These are phyloP conservation scores for Boletus insuetus DNA, from an alignment of 768 basidiomycete genomes.

Conservation along the genomic window DNA sequence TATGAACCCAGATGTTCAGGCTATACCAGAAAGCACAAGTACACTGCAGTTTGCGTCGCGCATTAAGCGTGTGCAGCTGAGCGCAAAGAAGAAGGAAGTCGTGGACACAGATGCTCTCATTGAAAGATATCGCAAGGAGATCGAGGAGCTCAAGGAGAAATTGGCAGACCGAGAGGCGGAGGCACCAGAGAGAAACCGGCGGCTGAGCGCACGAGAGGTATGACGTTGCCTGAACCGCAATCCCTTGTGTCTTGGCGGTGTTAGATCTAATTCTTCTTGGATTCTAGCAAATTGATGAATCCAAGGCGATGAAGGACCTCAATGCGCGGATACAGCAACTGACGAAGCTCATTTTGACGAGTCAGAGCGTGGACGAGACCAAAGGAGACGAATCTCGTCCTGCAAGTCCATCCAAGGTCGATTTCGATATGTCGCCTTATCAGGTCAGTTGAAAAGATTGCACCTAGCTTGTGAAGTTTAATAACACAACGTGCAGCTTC, in stretches of 20 bases:
- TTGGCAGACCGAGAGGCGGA: slow-evolving; percentile 70
- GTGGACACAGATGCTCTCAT: slow-evolving; percentile 92
- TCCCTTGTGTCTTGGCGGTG: not conserved
- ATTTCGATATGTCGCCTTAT: slow-evolving; percentile 87
- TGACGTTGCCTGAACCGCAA: not conserved
- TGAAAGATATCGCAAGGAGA: slow-evolving; percentile 91
- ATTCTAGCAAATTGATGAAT: slow-evolving; percentile 75
- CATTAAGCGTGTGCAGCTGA: slow-evolving; percentile 84
- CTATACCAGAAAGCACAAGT: slow-evolving; percentile 80
- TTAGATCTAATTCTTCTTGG: not conserved
- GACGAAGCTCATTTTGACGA: slow-evolving; percentile 82
- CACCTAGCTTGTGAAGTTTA: not conserved
- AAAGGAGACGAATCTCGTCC: slow-evolving; percentile 73
- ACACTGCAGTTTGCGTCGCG: slow-evolving; percentile 90
- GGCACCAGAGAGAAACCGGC: slow-evolving; percentile 42
- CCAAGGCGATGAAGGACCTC: slow-evolving; percentile 80
- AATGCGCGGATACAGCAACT: slow-evolving; percentile 78
- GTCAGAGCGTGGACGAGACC: slow-evolving; percentile 72
- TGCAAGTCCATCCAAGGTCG: slow-evolving; percentile 80
- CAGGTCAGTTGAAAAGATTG: slow-evolving; percentile 45
- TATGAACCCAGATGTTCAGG: slow-evolving; percentile 79
- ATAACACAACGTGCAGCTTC: slow-evolving; percentile 47
- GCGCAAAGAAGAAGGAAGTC: slow-evolving; percentile 91
- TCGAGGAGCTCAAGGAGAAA: slow-evolving; percentile 80
- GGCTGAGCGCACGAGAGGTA: slow-evolving; percentile 48